Conservation (phyloP, 2,329 filamentous ascomycete genomes). For the Furcasterigmium furcatum region DNA sequence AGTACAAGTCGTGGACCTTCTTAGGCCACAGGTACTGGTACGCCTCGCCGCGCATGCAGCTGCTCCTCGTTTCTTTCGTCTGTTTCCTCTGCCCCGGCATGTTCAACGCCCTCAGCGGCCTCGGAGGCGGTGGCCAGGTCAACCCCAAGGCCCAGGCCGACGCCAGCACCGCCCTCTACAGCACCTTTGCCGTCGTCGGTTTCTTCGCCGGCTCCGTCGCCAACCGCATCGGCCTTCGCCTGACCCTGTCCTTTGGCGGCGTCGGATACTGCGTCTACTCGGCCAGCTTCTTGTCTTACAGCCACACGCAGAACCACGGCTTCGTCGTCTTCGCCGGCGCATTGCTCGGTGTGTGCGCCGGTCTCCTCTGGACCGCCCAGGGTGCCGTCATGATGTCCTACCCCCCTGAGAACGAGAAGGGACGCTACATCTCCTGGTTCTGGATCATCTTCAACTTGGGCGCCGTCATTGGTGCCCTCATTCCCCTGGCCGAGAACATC, state of each 20-base stretch:
- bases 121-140: slow-evolving; percentile 62
- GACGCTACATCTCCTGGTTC: slow-evolving; percentile 85
- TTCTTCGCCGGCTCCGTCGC: slow-evolving; percentile 74
- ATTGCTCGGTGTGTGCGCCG: slow-evolving; percentile 74
- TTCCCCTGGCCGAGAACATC: slow-evolving; percentile 72
- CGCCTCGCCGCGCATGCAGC: slow-evolving; percentile 69
- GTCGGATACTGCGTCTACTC: slow-evolving; percentile 76
- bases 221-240: slow-evolving; percentile 70
- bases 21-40: slow-evolving; percentile 60
- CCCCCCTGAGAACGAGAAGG: slow-evolving; percentile 76
- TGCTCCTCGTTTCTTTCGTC: slow-evolving; percentile 59
- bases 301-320: slow-evolving; percentile 62
- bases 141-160: slow-evolving; percentile 56
- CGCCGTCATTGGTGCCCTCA: slow-evolving; percentile 78
- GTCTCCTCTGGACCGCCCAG: slow-evolving; percentile 78
- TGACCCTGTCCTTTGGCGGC: slow-evolving; percentile 68
- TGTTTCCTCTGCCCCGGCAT: slow-evolving; percentile 67
- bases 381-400: slow-evolving; percentile 90
- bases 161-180: slow-evolving; percentile 69
- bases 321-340: slow-evolving; percentile 77
- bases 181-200: slow-evolving; percentile 65
- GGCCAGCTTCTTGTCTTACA: slow-evolving; percentile 67
- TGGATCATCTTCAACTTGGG: slow-evolving; percentile 96
- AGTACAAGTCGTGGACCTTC: slow-evolving; percentile 61
- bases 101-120: slow-evolving; percentile 65